phyloP scores from a whole-genome alignment of 2,329 filamentous ascomycete genomes.

The Anisogramma anomala region DNA sequence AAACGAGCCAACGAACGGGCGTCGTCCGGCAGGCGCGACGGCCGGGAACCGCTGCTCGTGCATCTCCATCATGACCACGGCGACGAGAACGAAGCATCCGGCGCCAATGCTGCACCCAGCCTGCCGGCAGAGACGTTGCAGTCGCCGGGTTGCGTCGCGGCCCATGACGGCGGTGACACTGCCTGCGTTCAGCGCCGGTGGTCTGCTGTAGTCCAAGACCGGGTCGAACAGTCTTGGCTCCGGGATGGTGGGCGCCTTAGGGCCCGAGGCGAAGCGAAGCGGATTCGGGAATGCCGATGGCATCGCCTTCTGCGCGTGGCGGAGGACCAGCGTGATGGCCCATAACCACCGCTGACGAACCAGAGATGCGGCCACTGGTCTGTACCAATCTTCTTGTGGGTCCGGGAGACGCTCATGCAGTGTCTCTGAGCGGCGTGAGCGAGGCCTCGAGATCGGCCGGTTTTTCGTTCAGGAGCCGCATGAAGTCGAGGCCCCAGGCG shows the following conservation, averaged over 20 bases:
- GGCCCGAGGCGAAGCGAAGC: conserved; percentile 12
- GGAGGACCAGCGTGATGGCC: conserved; percentile 18
- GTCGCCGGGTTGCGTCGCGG: conserved; percentile 12
- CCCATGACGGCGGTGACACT: conserved; percentile 7
- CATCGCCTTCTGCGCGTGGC: conserved; percentile 17
- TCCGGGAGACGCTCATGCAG: conserved; percentile 15
- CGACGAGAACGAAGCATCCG: conserved; percentile 17
- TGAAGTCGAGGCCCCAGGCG: conserved; percentile 16
- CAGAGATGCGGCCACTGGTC: conserved; percentile 13
- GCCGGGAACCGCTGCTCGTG: conserved; percentile 15
- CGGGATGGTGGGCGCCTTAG: conserved; percentile 5
- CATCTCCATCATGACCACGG: conserved; percentile 19
- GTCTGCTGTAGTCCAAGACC: conserved; percentile 16
- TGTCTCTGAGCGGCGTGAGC: conserved; percentile 11
- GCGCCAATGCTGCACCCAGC: conserved; percentile 18
- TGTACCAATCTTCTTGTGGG: conserved; percentile 19
- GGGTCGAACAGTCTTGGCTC: conserved; percentile 13
- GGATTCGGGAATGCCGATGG: conserved; percentile 18
- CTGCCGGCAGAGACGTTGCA: conserved; percentile 17
- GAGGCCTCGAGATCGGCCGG: conserved; percentile 10
- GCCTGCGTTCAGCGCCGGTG: conserved; percentile 18
- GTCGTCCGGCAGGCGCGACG: conserved; percentile 1
- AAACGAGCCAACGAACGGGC: conserved; percentile 9
- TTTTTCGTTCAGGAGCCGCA: conserved; percentile 15
- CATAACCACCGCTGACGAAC: conserved; percentile 19